Evolutionary conservation across 2,329 filamentous ascomycete genomes (phyloP).

Genomic region (Epichloe aotearoae): DNA sequence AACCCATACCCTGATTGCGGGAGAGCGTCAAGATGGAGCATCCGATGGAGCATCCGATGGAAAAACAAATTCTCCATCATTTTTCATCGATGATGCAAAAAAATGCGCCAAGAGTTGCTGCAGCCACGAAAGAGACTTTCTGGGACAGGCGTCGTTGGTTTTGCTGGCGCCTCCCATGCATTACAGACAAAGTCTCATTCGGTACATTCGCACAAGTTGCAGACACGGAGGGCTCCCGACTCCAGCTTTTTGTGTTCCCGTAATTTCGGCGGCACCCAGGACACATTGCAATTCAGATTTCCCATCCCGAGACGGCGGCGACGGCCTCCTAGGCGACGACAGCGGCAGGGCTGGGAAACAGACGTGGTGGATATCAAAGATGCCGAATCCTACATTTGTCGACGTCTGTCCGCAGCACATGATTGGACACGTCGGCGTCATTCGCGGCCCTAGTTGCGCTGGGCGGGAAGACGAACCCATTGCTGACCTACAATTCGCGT

Average conservation of each 20-base stretch:
- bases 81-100: not conserved
- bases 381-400: not conserved
- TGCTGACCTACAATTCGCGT: too few species aligned
- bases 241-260: not conserved
- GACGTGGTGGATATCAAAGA: not conserved
- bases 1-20: too few species aligned
- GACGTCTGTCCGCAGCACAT: not conserved
- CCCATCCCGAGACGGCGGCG: not conserved
- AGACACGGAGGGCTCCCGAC: not conserved
- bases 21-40: not conserved
- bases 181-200: conserved; percentile 1
- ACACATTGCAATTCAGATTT: not conserved
- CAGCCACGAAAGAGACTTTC: not conserved
- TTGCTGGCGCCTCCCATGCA: not conserved
- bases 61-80: not conserved
- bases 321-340: not conserved
- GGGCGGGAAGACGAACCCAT: not conserved
- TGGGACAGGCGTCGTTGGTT: not conserved
- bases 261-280: not conserved
- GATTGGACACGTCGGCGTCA: not conserved
- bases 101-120: not conserved
- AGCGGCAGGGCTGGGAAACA: not conserved
- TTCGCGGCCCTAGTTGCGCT: not conserved
- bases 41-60: not conserved
- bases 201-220: not conserved